phyloP scores from a whole-genome alignment of 371 early-diverging fungal species.

The Rhizopus arrhizus region DNA sequence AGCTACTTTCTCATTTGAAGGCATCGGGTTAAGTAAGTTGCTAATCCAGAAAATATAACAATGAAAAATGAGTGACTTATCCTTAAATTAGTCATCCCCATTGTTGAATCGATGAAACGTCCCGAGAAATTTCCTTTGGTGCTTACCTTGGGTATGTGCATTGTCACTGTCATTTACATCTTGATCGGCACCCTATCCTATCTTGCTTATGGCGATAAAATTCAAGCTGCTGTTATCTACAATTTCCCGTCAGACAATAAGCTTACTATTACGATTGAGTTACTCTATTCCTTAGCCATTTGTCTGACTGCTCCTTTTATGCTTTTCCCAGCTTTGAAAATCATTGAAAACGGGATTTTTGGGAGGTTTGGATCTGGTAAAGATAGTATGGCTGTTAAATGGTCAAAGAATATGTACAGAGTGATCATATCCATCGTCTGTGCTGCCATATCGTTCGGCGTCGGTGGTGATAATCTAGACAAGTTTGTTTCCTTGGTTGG shows the following conservation, averaged over 20 bases:
- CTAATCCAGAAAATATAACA: not conserved
- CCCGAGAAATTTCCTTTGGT: constrained; percentile 64
- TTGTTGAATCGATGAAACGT: constrained; percentile 60
- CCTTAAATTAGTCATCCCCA: constrained; percentile 47
- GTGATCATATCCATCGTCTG: constrained; percentile 49
- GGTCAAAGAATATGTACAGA: constrained; percentile 71
- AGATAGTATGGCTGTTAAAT: constrained; percentile 49
- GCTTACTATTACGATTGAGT: constrained; percentile 58
- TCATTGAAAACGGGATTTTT: constrained; percentile 64
- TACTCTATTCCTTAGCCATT: constrained; percentile 77
- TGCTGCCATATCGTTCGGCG: constrained; percentile 57
- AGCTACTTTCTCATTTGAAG: constrained; percentile 80
- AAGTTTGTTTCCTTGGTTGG: constrained; percentile 68
- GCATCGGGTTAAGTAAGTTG: constrained; percentile 66
- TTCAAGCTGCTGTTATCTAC: constrained; percentile 70
- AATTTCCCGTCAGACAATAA: constrained; percentile 62
- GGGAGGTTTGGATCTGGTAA: constrained; percentile 38
- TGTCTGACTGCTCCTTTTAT: constrained; percentile 71
- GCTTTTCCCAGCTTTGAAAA: constrained; percentile 76
- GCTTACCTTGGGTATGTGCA: constrained; percentile 56
- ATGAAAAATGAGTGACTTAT: not conserved
- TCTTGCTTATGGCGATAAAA: constrained; percentile 67
- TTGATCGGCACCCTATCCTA: constrained; percentile 70
- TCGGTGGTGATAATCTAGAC: constrained; percentile 70
- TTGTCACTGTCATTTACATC: constrained; percentile 63